phyloP scores from a whole-genome alignment of 163 green algal species.

The Scenedesmus sp. region DNA sequence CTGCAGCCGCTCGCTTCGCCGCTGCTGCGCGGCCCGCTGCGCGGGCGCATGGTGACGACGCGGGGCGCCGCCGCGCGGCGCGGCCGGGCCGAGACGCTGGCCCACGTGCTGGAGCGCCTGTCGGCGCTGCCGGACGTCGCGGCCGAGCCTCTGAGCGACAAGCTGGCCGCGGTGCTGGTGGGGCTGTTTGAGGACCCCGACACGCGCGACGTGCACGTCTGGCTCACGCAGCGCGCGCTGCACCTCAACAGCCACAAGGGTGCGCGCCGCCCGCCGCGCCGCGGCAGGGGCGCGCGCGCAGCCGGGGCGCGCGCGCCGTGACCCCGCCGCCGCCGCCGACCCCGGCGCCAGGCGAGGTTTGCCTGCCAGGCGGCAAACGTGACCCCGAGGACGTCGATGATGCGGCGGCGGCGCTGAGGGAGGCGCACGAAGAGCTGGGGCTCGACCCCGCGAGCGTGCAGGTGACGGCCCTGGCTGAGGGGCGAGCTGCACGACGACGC shows the following conservation, averaged over 20 bases:
- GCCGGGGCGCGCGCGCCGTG: neutral
- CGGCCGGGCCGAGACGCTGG: neutral
- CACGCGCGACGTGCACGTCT: constrained; percentile 47
- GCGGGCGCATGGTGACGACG: too few relatives aligned
- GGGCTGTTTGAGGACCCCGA: constrained; percentile 57
- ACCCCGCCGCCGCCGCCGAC: neutral
- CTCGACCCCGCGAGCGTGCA: constrained; percentile 17
- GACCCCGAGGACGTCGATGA: constrained; percentile 55
- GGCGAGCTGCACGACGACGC: too few relatives aligned
- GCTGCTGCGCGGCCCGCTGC: neutral
- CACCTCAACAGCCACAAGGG: constrained; percentile 54
- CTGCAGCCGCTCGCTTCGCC: neutral
- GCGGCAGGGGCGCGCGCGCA: constrained; percentile 11
- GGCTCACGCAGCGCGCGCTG: constrained; percentile 55
- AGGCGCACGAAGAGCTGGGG: constrained; percentile 64
- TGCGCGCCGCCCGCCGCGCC: neutral
- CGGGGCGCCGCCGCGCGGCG: neutral
- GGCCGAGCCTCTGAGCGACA: constrained; percentile 34
- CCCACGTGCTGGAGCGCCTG: neutral
- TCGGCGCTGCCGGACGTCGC: neutral
- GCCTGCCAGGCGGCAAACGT: constrained; percentile 66
- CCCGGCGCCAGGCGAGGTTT: constrained; percentile 53
- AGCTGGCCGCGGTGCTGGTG: constrained; percentile 62
- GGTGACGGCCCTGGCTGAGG: too few relatives aligned
- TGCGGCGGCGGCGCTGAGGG: constrained; percentile 55